phyloP scores from a whole-genome alignment of 176 grass and related monocot species.

The Ensete glaucum region DNA sequence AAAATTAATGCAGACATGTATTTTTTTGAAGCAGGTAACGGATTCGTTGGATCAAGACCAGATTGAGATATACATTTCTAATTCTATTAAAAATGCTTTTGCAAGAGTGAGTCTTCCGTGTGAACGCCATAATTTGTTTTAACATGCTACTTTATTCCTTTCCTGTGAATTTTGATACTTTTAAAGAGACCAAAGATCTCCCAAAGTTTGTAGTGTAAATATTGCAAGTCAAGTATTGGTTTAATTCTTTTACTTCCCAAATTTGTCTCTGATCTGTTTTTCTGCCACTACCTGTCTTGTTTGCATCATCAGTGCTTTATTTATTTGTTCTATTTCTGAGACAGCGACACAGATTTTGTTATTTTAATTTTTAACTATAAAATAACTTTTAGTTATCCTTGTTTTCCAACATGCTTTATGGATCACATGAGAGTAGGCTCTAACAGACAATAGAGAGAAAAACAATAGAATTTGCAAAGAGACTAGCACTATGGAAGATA shows the following conservation, averaged over 20 bases:
- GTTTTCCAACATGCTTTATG: not conserved
- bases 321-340: not conserved
- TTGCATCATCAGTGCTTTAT: not conserved
- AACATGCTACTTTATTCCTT: not conserved
- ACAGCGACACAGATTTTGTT: not conserved
- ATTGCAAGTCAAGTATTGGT: not conserved
- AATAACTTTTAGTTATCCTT: not conserved
- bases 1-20: not conserved
- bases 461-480: not conserved
- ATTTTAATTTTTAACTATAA: not conserved
- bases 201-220: not conserved
- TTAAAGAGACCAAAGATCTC: not conserved
- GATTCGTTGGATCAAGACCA: slow-evolving; percentile 71
- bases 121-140: slow-evolving; percentile 22
- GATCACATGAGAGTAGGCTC: not conserved
- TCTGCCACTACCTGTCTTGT: not conserved
- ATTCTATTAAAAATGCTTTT: slow-evolving; percentile 89
- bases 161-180: not conserved
- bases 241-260: not conserved
- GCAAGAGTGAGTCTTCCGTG: slow-evolving; percentile 51
- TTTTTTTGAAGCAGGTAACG: slow-evolving; percentile 33
- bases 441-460: not conserved
- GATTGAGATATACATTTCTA: slow-evolving; percentile 82
- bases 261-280: not conserved
- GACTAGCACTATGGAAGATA: no score